Percentiles rank a stretch among this genome's conserved stretches.
These are phyloP conservation scores for Heimioporus sp. DNA, from an alignment of 768 basidiomycete species.

Conservation along the genomic window DNA sequence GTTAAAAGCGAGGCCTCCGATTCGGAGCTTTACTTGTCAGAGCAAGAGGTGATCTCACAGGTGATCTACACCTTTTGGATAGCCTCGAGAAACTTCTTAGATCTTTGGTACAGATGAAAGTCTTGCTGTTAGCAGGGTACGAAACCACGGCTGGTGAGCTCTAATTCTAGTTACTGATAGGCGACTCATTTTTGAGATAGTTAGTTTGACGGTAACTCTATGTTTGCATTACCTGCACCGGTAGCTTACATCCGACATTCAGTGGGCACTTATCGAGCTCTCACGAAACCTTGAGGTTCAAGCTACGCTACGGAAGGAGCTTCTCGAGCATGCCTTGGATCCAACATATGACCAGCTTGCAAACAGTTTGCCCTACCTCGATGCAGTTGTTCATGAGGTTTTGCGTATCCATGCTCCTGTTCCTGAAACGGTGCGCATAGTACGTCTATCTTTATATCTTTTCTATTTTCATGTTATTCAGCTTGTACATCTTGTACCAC, in stretches of 20 bases:
- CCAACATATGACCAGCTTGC: conserved; percentile 55
- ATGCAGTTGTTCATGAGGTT: conserved; percentile 46
- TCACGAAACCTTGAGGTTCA: conserved; percentile 45
- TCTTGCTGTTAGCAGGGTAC: conserved; percentile 20
- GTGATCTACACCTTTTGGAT: not conserved
- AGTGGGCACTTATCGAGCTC: conserved; percentile 63
- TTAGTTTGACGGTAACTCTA: conserved; percentile 17
- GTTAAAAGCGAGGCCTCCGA: conserved; percentile 36
- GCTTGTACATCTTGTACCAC: not conserved
- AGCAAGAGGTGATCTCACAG: conserved; percentile 29
- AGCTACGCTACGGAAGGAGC: conserved; percentile 48
- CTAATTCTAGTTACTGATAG: not conserved
- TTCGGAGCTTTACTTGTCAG: conserved; percentile 22
- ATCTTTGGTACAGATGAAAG: conserved; percentile 15
- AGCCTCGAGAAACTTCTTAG: no score
- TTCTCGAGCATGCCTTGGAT: conserved; percentile 42
- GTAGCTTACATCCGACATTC: not conserved
- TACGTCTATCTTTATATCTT: not conserved
- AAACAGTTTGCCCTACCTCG: conserved; percentile 51
- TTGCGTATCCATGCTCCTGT: conserved; percentile 45
- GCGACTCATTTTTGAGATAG: conserved; percentile 4
- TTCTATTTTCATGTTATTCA: not conserved
- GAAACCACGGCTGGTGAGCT: conserved; percentile 22
- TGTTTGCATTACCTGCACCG: not conserved
- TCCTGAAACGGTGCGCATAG: conserved; percentile 12